Evolutionary conservation across 2,329 filamentous ascomycete species (phyloP).

Genomic region (Pseudogymnoascus sp.): DNA sequence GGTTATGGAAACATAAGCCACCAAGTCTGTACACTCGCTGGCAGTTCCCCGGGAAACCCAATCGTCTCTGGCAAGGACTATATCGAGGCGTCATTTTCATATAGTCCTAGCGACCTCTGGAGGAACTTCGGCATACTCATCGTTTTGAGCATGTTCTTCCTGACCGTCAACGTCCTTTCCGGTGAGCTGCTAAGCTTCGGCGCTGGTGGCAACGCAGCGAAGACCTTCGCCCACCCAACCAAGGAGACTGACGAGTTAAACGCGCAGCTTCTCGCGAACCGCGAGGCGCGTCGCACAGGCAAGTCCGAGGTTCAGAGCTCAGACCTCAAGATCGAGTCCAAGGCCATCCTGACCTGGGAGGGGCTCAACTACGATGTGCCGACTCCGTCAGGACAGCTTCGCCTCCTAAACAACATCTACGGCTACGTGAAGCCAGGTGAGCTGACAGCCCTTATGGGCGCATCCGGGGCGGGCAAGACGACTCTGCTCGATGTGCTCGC

Average conservation of each 20-base stretch:
- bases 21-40: conserved; percentile 50
- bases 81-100: conserved; percentile 43
- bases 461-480: conserved; percentile 74
- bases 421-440: conserved; percentile 72
- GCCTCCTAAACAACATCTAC: conserved; percentile 70
- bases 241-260: conserved; percentile 54
- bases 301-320: conserved; percentile 15
- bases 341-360: conserved; percentile 66
- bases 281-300: background rate
- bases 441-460: conserved; percentile 55
- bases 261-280: conserved; percentile 14
- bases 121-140: conserved; percentile 55
- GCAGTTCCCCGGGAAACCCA: conserved; percentile 41
- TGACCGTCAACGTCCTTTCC: conserved; percentile 48
- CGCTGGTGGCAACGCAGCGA: conserved; percentile 72
- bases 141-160: conserved; percentile 55
- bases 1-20: conserved; percentile 37
- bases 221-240: conserved; percentile 65
- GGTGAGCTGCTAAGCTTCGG: conserved; percentile 55
- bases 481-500: conserved; percentile 80
- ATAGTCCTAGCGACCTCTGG: conserved; percentile 46
- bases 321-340: conserved; percentile 47
- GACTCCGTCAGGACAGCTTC: conserved; percentile 52
- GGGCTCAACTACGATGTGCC: conserved; percentile 62
- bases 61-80: conserved; percentile 52